Conservation (phyloP, 1,284 basidiomycete genomes). For the Xanthoconium separans region DNA sequence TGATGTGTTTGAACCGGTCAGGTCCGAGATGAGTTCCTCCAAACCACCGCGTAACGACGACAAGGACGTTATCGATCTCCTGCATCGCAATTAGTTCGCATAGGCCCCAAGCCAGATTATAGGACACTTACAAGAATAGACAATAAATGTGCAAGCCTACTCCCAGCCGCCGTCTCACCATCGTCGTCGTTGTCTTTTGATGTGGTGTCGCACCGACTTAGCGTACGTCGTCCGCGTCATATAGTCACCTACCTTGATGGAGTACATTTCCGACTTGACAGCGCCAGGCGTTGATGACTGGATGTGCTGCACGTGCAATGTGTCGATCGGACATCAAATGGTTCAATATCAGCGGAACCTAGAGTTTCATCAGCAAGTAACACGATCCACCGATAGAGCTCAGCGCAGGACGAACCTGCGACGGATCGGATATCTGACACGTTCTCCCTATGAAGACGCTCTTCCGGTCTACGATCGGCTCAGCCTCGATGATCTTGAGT, state of each 20-base stretch:
- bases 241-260: slow-evolving; percentile 61
- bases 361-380: slow-evolving; percentile 1
- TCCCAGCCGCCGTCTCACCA: slow-evolving; percentile 88
- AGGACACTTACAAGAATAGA: slow-evolving; percentile 71
- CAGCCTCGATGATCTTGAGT: slow-evolving; percentile 63
- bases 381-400: background rate
- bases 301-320: slow-evolving; percentile 81
- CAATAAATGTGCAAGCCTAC: slow-evolving; percentile 81
- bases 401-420: slow-evolving; percentile 49
- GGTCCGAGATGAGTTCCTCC: slow-evolving; percentile 82
- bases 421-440: slow-evolving; percentile 74
- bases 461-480: slow-evolving; percentile 81
- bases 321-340: slow-evolving; percentile 73
- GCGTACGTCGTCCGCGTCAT: background rate
- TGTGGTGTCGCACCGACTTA: background rate
- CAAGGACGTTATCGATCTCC: slow-evolving; percentile 81
- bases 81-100: slow-evolving; percentile 24
- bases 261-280: slow-evolving; percentile 65
- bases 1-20: slow-evolving; percentile 91
- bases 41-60: slow-evolving; percentile 81
- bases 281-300: slow-evolving; percentile 87
- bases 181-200: slow-evolving; percentile 88
- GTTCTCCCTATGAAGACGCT: slow-evolving; percentile 83
- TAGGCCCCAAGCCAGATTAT: background rate
- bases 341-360: slow-evolving; percentile 74